These are phyloP conservation scores for Suhomyces atakaporum DNA, from an alignment of 1,139 yeast species.

Conservation along the genomic window DNA sequence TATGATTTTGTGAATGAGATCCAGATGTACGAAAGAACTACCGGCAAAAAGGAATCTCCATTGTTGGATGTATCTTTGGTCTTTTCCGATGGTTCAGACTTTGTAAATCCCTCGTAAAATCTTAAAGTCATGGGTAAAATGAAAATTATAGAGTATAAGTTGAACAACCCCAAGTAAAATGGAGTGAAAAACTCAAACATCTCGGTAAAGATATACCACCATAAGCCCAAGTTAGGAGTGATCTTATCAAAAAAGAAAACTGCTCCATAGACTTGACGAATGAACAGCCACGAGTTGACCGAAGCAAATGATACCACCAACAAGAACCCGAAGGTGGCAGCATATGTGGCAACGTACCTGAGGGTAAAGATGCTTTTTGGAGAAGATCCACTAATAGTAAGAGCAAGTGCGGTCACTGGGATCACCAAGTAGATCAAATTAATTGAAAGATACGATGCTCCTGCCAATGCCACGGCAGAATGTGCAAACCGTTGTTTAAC, in stretches of 20 bases:
- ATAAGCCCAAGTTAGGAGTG: constrained; percentile 83
- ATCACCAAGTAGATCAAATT: constrained; percentile 60
- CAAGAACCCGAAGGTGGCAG: constrained; percentile 33
- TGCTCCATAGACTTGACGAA: constrained; percentile 63
- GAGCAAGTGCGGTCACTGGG: constrained; percentile 52
- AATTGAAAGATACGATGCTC: constrained; percentile 65
- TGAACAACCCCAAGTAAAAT: constrained; percentile 83
- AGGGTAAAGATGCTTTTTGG: constrained; percentile 7
- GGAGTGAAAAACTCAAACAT: constrained; percentile 88
- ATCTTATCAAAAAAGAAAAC: constrained; percentile 65
- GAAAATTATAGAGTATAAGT: constrained; percentile 68
- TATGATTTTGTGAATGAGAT: constrained; percentile 76
- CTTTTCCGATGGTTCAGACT: neutral
- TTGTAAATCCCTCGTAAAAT: constrained; percentile 39
- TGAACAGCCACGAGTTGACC: constrained; percentile 47
- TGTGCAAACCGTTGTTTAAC: constrained; percentile 39
- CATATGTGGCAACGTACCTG: constrained; percentile 29
- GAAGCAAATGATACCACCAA: constrained; percentile 33
- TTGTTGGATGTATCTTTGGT: constrained; percentile 13
- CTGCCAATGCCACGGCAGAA: constrained; percentile 57
- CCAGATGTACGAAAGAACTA: constrained; percentile 65
- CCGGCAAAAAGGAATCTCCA: constrained; percentile 66
- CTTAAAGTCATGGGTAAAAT: constrained; percentile 75
- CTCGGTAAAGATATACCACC: constrained; percentile 99
- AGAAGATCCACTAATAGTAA: constrained; percentile 14